Percentiles rank a stretch among this genome's conserved stretches.
phyloP scores from a whole-genome alignment of 345 rosid genomes.

The Passiflora organensis region DNA sequence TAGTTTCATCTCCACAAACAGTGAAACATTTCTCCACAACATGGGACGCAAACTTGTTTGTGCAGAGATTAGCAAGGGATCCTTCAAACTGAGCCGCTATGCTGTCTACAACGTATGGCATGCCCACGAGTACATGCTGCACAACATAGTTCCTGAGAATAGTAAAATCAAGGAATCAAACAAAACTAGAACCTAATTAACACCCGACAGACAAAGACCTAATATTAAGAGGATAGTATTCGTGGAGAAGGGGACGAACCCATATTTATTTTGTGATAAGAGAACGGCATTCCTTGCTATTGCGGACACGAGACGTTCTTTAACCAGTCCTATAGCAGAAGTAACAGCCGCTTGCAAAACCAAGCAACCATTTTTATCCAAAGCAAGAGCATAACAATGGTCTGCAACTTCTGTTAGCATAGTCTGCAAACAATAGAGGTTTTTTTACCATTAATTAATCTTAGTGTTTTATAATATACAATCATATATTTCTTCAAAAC shows the following conservation, averaged over 20 bases:
- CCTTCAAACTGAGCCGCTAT: slow-evolving; percentile 29
- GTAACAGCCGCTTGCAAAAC: slow-evolving; percentile 30
- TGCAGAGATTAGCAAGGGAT: slow-evolving; percentile 24
- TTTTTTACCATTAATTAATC: background rate
- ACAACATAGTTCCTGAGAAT: slow-evolving; percentile 45
- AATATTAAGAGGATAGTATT: background rate
- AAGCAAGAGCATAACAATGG: slow-evolving; percentile 29
- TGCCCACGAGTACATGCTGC: slow-evolving; percentile 25
- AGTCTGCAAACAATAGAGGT: slow-evolving; percentile 20
- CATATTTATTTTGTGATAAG: slow-evolving; percentile 31
- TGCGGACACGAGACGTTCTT: slow-evolving; percentile 18
- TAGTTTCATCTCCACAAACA: slow-evolving; percentile 8
- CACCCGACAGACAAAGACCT: no score
- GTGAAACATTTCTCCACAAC: slow-evolving; percentile 48
- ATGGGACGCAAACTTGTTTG: slow-evolving; percentile 38
- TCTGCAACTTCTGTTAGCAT: slow-evolving; percentile 21
- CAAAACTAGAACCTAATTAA: no score
- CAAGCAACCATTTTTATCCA: slow-evolving; percentile 38
- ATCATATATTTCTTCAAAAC: no score
- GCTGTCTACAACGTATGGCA: slow-evolving; percentile 1
- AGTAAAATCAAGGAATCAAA: background rate
- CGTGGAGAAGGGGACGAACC: slow-evolving; percentile 21
- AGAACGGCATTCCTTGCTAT: slow-evolving; percentile 22
- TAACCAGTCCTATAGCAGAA: slow-evolving; percentile 11
- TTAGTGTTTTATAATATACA: background rate